Percentiles rank a stretch among this genome's conserved stretches.
Evolutionary conservation across 345 rosid species (phyloP).

Genomic region (Bruguiera parviflora): DNA sequence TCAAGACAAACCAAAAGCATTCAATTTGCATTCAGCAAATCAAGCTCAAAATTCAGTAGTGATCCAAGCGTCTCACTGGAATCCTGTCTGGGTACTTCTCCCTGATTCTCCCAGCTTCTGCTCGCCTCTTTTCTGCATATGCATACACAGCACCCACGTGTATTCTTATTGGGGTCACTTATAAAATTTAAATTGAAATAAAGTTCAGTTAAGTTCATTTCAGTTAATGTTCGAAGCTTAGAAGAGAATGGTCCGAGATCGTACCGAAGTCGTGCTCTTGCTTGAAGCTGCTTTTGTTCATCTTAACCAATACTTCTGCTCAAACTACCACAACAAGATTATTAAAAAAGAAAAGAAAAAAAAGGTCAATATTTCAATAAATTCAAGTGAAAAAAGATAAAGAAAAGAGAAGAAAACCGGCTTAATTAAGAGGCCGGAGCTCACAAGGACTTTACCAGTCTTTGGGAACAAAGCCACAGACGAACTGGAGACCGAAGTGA

Average conservation of each 20-base stretch:
- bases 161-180: too few species aligned
- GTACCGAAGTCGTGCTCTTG: slow-evolving; percentile 60
- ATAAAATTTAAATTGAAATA: too few species aligned
- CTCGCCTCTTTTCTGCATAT: slow-evolving; percentile 58
- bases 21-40: not conserved
- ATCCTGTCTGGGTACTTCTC: slow-evolving; percentile 70
- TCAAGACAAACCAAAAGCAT: too few species aligned
- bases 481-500: too few species aligned
- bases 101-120: slow-evolving; percentile 69
- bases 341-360: not conserved
- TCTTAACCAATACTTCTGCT: slow-evolving; percentile 15
- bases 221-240: too few species aligned
- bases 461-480: too few species aligned
- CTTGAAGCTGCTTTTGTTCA: slow-evolving; percentile 64
- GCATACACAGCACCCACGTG: not conserved
- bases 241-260: slow-evolving; percentile 9
- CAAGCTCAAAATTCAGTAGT: not conserved
- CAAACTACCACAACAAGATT: not conserved
- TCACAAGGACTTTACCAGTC: too few species aligned
- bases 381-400: too few species aligned
- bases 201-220: too few species aligned
- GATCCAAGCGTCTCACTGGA: slow-evolving; percentile 41
- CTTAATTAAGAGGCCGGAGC: too few species aligned
- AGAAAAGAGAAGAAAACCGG: too few species aligned
- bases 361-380: not conserved